phyloP scores from a whole-genome alignment of 2,329 filamentous ascomycete genomes.

The Aspergillus felis region DNA sequence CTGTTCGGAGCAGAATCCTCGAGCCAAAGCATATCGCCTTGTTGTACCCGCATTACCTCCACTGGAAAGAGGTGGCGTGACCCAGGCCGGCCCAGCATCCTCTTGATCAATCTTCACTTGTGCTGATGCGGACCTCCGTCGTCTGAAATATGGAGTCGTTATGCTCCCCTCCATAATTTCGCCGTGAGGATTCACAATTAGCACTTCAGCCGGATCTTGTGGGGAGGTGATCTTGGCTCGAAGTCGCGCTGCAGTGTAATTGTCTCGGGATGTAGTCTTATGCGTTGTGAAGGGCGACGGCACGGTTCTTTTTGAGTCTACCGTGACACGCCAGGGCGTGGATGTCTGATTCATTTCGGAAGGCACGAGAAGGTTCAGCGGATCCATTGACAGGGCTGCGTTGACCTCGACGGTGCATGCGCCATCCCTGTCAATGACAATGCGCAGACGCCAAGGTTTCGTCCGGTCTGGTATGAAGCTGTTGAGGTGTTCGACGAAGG shows the following conservation, averaged over 20 bases:
- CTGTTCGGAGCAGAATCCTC: slow-evolving; percentile 63
- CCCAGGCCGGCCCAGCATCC: slow-evolving; percentile 57
- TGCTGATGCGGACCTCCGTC: slow-evolving; percentile 27
- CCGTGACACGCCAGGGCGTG: slow-evolving; percentile 45
- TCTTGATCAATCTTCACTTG: background rate
- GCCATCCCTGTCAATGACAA: slow-evolving; percentile 30
- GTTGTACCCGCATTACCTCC: slow-evolving; percentile 83
- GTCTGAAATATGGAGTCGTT: slow-evolving; percentile 78
- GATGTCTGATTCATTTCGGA: slow-evolving; percentile 10
- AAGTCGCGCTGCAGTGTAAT: slow-evolving; percentile 67
- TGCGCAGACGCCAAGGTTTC: slow-evolving; percentile 37
- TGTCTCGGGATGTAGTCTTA: slow-evolving; percentile 73
- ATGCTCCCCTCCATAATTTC: slow-evolving; percentile 82
- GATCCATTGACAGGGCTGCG: slow-evolving; percentile 23
- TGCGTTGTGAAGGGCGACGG: slow-evolving; percentile 69
- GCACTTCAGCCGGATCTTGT: slow-evolving; percentile 60
- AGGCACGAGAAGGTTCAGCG: slow-evolving; percentile 24
- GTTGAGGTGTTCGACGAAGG: slow-evolving; percentile 26
- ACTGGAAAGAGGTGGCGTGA: slow-evolving; percentile 71
- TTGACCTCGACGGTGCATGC: slow-evolving; percentile 29
- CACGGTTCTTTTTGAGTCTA: slow-evolving; percentile 51
- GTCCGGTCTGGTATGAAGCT: slow-evolving; percentile 28
- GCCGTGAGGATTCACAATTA: slow-evolving; percentile 63
- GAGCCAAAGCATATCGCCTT: slow-evolving; percentile 75
- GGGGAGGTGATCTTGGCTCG: slow-evolving; percentile 53